These are phyloP conservation scores for Astragalus membranaceus DNA, from an alignment of 306 rosid species.

Conservation along the genomic window DNA sequence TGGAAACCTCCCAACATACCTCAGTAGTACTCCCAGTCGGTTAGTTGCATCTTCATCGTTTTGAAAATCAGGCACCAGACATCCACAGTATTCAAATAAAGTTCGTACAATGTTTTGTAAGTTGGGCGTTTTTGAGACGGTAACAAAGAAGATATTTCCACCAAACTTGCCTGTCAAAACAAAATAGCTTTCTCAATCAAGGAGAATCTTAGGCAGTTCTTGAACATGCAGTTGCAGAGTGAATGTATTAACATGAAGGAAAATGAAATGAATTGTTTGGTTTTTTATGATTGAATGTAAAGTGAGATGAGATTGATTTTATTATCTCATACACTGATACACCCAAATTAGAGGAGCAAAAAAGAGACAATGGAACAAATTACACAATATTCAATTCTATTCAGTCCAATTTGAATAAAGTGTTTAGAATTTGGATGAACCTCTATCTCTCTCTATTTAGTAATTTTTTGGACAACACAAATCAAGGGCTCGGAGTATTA, in stretches of 20 bases:
- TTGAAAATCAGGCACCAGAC: constrained; percentile 30
- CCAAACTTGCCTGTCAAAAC: constrained; percentile 36
- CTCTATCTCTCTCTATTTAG: too few relatives aligned
- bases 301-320: neutral
- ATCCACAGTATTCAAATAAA: constrained; percentile 30
- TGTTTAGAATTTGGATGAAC: too few relatives aligned
- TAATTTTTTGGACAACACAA: too few relatives aligned
- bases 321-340: neutral
- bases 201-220: neutral
- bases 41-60: constrained; percentile 32
- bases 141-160: constrained; percentile 42
- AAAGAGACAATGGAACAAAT: neutral
- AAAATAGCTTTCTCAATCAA: constrained; percentile 14
- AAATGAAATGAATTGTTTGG: neutral
- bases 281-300: neutral
- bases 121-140: constrained; percentile 35
- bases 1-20: constrained; percentile 12
- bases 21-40: constrained; percentile 28
- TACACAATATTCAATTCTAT: neutral
- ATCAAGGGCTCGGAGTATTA: too few relatives aligned
- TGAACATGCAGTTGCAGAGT: neutral
- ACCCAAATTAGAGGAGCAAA: neutral
- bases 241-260: neutral
- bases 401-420: neutral
- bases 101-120: constrained; percentile 38